Evolutionary conservation across 257 asterid genomes (phyloP).

Genomic region (Voacanga thouarsii): DNA sequence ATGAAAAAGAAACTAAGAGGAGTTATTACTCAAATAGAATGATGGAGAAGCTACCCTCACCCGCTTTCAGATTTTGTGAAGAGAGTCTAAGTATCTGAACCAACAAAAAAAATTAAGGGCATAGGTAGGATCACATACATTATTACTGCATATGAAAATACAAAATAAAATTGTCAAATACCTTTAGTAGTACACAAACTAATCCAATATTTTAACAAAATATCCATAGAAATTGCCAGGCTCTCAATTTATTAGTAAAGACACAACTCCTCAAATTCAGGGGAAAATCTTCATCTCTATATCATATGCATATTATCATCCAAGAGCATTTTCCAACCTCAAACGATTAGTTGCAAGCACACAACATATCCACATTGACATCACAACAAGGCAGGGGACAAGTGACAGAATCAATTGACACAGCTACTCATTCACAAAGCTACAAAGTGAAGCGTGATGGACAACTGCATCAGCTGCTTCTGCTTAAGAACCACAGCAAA

Average conservation of each 20-base stretch:
- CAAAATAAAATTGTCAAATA: constrained; percentile 9
- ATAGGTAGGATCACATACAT: too few relatives aligned
- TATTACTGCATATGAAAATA: constrained; percentile 48
- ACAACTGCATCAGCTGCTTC: too few relatives aligned
- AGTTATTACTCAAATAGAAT: background rate
- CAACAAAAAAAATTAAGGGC: constrained; percentile 88
- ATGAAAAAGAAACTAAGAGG: background rate
- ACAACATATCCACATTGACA: too few relatives aligned
- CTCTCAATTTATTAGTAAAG: background rate
- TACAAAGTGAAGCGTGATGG: too few relatives aligned
- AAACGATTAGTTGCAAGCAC: background rate
- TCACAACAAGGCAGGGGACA: too few relatives aligned
- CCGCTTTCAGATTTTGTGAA: constrained; percentile 60
- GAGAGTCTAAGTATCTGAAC: constrained; percentile 61
- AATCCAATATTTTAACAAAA: background rate
- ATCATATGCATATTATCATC: too few relatives aligned
- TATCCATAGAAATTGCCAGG: background rate
- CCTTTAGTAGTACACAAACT: background rate
- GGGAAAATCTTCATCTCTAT: too few relatives aligned
- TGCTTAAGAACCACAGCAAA: background rate
- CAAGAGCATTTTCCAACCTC: background rate
- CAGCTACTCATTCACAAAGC: too few relatives aligned
- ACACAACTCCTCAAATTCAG: too few relatives aligned
- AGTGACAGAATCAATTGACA: too few relatives aligned
- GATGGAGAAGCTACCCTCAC: constrained; percentile 33